Conservation (phyloP, 2,329 filamentous ascomycete species). For the Apiospora hydei region DNA sequence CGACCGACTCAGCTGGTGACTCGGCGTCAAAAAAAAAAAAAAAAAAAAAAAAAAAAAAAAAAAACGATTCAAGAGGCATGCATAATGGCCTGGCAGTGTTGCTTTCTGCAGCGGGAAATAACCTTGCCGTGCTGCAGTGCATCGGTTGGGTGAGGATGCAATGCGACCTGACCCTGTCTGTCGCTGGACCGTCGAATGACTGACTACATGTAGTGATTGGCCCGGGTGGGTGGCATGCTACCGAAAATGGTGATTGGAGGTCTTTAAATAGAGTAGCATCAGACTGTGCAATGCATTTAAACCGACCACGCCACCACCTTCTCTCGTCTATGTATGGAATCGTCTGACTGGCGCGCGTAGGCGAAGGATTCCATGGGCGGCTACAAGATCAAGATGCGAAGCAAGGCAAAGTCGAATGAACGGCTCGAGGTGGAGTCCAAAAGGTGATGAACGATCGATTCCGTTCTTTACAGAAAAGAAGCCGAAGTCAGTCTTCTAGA, state of each 20-base stretch:
- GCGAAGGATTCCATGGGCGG: not conserved
- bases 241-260: not conserved
- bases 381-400: not conserved
- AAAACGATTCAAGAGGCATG: not conserved
- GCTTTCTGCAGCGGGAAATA: constrained; percentile 13
- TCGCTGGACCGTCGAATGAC: not conserved
- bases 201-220: not conserved
- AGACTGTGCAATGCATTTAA: constrained; percentile 2
- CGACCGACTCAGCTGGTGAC: not conserved
- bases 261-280: constrained; percentile 12
- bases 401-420: not conserved
- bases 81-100: not conserved
- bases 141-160: constrained; percentile 12
- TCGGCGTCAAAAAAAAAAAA: not conserved
- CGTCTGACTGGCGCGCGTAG: constrained; percentile 4
- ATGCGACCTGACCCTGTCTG: constrained; percentile 5
- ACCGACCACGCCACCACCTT: not conserved
- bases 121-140: constrained; percentile 7
- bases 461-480: not conserved
- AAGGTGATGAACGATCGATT: no score
- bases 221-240: not conserved
- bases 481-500: not conserved
- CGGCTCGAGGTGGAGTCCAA: not conserved
- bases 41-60: not conserved
- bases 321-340: not conserved